phyloP scores from a whole-genome alignment of 2,329 filamentous ascomycete genomes.

The Parastagonospora avenae region DNA sequence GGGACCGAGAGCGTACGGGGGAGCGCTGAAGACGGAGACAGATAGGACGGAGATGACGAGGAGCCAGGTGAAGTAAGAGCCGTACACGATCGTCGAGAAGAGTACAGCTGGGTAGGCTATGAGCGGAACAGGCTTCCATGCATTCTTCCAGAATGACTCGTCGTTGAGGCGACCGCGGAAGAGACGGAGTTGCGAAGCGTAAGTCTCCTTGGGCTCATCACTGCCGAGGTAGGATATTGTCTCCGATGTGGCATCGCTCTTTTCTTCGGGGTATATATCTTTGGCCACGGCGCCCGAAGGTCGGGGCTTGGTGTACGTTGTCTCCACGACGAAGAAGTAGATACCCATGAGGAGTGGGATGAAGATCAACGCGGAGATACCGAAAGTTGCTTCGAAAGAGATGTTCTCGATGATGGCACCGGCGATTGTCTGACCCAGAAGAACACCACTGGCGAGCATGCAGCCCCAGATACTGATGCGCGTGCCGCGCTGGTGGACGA shows the following conservation, averaged over 20 bases:
- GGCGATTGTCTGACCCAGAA: constrained; percentile 52
- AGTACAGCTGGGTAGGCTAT: constrained; percentile 84
- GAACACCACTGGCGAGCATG: constrained; percentile 43
- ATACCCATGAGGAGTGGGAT: constrained; percentile 48
- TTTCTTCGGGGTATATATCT: not conserved
- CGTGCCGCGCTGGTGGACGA: constrained; percentile 81
- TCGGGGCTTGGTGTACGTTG: constrained; percentile 42
- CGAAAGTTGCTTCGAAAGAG: constrained; percentile 51
- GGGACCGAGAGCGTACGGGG: constrained; percentile 81
- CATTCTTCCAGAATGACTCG: constrained; percentile 42
- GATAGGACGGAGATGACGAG: constrained; percentile 86
- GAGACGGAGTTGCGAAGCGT: constrained; percentile 29
- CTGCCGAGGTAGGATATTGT: constrained; percentile 19
- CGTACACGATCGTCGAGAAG: constrained; percentile 81
- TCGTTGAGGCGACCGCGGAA: constrained; percentile 36
- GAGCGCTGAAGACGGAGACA: constrained; percentile 82
- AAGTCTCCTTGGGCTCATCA: constrained; percentile 27
- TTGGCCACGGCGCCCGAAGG: constrained; percentile 10
- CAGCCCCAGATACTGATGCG: constrained; percentile 75
- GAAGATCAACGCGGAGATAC: constrained; percentile 51
- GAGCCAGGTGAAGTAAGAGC: constrained; percentile 90
- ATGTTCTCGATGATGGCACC: constrained; percentile 49
- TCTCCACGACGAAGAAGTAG: constrained; percentile 55
- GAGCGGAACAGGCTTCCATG: constrained; percentile 70
- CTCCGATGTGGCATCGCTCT: not conserved